Evolutionary conservation across 306 rosid species (phyloP), one percentile per base, ranked within the genome.

Genomic region (Malus orientalis): DNA sequence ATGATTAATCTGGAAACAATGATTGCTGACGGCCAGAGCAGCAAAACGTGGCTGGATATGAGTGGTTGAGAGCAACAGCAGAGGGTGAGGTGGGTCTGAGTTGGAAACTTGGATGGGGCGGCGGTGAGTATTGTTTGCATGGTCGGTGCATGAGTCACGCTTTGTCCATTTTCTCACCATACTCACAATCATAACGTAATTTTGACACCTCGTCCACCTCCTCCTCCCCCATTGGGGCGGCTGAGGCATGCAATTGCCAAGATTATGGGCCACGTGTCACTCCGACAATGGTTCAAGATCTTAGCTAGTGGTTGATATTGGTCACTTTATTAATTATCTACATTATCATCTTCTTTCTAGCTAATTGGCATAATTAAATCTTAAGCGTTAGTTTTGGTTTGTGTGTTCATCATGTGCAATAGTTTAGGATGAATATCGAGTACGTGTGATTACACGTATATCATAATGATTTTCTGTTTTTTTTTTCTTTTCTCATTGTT

Each of bases 31-130:
- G 76, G 73, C 51, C 29, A 4, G 3, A 20, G 13, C 63, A 68
- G 27, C 47, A 2, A n/a, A 27, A 76, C 81, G 81, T 83, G 84
- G 84, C 70, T 5, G 11, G 68, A 38, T 3, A 3, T 72, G 78
- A 76, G 77, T 84, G 84, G 87, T 68, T 69, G 73, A 38, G 33
- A 3, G 60, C 16, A 16, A 3, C 25, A 42, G 12, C 3, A 7
- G 73, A 40, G 64, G 64, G 22, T 25, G 30, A 55, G 38, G 69
- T 61, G 69, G 73, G 69, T 10, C 81, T 73, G 36, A 32, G 14
- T 38, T 38, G 66, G 76, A 38, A 12, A 27, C 1, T 25, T 64
- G 30, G 20, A 54, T 60, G 74, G 49, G 78, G 11, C 69, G 71
- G 86, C 64, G 83, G 55, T 45, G 78, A 69, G 30, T 25, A 32